Percentiles rank a stretch among this genome's conserved stretches.
Evolutionary conservation across 2,329 filamentous ascomycete species (phyloP).

Genomic region (Aspergillus udagawae): DNA sequence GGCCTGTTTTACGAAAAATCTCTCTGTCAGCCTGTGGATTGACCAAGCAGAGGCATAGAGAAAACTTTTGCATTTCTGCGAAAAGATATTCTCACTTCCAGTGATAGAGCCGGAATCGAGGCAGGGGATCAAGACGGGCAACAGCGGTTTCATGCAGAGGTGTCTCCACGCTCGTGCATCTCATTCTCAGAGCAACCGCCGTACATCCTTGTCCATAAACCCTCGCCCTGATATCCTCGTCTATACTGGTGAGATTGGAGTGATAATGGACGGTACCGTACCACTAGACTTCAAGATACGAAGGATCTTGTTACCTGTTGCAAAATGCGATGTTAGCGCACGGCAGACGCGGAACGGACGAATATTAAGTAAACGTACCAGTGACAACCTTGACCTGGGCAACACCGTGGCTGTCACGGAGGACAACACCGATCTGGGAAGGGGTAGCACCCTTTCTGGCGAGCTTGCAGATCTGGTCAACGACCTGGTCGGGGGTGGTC

Average conservation of each 20-base stretch:
- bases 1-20: conserved; percentile 73
- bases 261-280: conserved; percentile 52
- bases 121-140: neutral
- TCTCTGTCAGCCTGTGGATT: conserved; percentile 76
- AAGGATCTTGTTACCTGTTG: conserved; percentile 95
- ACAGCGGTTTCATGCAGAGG: neutral
- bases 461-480: conserved; percentile 98
- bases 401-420: conserved; percentile 96
- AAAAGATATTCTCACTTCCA: conserved; percentile 13
- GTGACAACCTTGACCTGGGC: conserved; percentile 97
- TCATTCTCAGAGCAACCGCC: conserved; percentile 5
- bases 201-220: neutral
- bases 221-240: conserved; percentile 18
- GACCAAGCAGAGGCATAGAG: conserved; percentile 80
- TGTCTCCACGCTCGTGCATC: neutral
- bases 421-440: conserved; percentile 97
- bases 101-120: conserved; percentile 7
- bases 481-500: conserved; percentile 96
- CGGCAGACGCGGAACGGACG: neutral
- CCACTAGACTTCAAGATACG: conserved; percentile 96
- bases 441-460: conserved; percentile 98
- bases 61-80: conserved; percentile 26
- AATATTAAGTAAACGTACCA: conserved; percentile 57
- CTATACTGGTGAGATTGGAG: conserved; percentile 15
- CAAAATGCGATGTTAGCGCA: conserved; percentile 36